phyloP scores from a whole-genome alignment of 768 basidiomycete species.

The Lactarius sp. region DNA sequence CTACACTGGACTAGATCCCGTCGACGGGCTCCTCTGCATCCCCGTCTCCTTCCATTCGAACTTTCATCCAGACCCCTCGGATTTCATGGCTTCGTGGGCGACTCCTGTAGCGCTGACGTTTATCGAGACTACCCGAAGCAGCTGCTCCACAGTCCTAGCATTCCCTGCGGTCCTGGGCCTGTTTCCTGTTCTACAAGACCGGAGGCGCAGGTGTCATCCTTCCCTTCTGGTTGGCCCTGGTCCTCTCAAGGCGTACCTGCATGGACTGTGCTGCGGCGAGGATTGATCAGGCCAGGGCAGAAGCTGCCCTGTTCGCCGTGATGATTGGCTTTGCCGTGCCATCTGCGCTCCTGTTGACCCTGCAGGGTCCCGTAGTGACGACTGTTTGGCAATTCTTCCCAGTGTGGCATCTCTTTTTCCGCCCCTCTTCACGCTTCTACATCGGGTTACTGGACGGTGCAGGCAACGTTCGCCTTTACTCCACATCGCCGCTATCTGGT shows the following conservation, averaged over 20 bases:
- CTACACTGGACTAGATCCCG: constrained; percentile 10
- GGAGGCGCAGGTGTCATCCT: constrained; percentile 12
- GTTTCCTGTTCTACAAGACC: constrained; percentile 10
- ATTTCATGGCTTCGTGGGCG: constrained; percentile 14
- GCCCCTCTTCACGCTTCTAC: constrained; percentile 15
- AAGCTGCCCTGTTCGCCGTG: constrained; percentile 22
- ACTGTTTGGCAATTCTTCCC: constrained; percentile 24
- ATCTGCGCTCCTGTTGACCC: constrained; percentile 10
- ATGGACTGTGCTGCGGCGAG: constrained; percentile 1
- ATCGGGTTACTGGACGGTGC: constrained; percentile 20
- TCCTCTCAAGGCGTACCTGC: constrained; percentile 17
- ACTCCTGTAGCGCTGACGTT: constrained; percentile 16
- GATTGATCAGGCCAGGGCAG: constrained; percentile 23
- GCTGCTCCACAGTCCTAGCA: constrained; percentile 9
- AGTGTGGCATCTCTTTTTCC: constrained; percentile 18
- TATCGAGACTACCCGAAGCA: constrained; percentile 16
- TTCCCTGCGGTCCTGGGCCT: constrained; percentile 14
- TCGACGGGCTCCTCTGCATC: constrained; percentile 15
- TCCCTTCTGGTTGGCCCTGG: constrained; percentile 18
- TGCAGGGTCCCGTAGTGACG: constrained; percentile 20
- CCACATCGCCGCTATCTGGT: constrained; percentile 13
- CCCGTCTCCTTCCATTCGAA: constrained; percentile 14
- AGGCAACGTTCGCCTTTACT: constrained; percentile 17
- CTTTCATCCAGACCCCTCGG: constrained; percentile 4
- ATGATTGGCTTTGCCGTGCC: constrained; percentile 15